Evolutionary conservation across 176 grass and related monocot species (phyloP).

Genomic region (Carex littledalei): DNA sequence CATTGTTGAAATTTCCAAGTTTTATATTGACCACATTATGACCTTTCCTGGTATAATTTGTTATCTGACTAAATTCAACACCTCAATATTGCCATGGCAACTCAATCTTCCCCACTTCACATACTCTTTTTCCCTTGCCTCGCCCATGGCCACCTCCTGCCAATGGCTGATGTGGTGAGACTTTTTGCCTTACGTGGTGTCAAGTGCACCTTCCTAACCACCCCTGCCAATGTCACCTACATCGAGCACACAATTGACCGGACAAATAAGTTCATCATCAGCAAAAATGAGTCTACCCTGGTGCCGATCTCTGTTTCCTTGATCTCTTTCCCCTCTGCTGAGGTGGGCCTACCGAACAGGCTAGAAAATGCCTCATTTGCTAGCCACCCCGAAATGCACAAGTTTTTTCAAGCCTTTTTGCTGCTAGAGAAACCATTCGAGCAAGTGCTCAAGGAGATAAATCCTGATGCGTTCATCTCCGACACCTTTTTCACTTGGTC

Average conservation of each 20-base stretch:
- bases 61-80: neutral
- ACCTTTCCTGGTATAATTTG: neutral
- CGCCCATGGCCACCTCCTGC: constrained; percentile 51
- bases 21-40: neutral
- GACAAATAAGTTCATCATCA: constrained; percentile 20
- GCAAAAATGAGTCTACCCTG: neutral
- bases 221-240: constrained; percentile 29
- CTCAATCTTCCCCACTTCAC: constrained; percentile 35
- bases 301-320: constrained; percentile 22
- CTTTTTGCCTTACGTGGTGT: constrained; percentile 42
- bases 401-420: neutral
- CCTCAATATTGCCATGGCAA: constrained; percentile 9
- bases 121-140: constrained; percentile 61
- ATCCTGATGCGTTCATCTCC: constrained; percentile 32
- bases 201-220: constrained; percentile 57
- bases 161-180: constrained; percentile 45
- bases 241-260: constrained; percentile 38
- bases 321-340: constrained; percentile 35
- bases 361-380: constrained; percentile 25
- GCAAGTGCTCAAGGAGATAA: constrained; percentile 14
- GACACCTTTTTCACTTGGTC: constrained; percentile 49
- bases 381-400: neutral
- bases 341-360: constrained; percentile 40
- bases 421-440: constrained; percentile 39
- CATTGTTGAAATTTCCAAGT: neutral